Conservation (phyloP, 2,329 filamentous ascomycete species). For the Apiospora pterosperma region DNA sequence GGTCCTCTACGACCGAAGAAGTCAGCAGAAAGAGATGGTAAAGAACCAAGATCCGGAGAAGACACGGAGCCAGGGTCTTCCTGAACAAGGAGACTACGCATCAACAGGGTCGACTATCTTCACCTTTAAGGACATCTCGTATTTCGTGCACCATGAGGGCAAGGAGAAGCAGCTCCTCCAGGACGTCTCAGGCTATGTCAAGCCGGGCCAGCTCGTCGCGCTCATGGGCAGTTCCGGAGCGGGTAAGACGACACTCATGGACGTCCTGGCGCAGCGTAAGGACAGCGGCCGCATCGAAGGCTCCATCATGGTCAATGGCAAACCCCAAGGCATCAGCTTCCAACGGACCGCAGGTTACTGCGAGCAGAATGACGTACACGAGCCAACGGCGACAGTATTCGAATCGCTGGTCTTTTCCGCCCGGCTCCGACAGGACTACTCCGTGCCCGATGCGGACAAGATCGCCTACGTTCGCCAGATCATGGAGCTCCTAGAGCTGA, state of each 20-base stretch:
- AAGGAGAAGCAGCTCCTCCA: slow-evolving; percentile 56
- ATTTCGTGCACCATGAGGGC: slow-evolving; percentile 40
- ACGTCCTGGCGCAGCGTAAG: slow-evolving; percentile 62
- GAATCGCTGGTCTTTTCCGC: slow-evolving; percentile 68
- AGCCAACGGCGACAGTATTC: slow-evolving; percentile 61
- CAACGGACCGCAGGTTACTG: slow-evolving; percentile 69
- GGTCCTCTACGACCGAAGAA: slow-evolving; percentile 63
- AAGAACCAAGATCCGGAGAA: slow-evolving; percentile 35
- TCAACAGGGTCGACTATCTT: slow-evolving; percentile 3
- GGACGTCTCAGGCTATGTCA: slow-evolving; percentile 56
- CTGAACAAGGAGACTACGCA: slow-evolving; percentile 1
- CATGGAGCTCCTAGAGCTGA: slow-evolving; percentile 61
- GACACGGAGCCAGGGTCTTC: not conserved
- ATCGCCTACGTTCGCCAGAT: slow-evolving; percentile 64
- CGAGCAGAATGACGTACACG: slow-evolving; percentile 70
- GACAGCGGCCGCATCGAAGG: slow-evolving; percentile 50
- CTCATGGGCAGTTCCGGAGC: slow-evolving; percentile 63
- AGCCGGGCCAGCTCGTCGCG: slow-evolving; percentile 62
- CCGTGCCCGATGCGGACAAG: slow-evolving; percentile 56
- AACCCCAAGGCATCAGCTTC: slow-evolving; percentile 57
- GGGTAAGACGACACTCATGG: slow-evolving; percentile 61
- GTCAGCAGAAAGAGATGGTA: slow-evolving; percentile 43
- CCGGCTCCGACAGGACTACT: slow-evolving; percentile 56
- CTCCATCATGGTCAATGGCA: slow-evolving; percentile 68
- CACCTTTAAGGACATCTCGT: slow-evolving; percentile 9